phyloP scores from a whole-genome alignment of 768 basidiomycete species.

The Termitomyces sp. region DNA sequence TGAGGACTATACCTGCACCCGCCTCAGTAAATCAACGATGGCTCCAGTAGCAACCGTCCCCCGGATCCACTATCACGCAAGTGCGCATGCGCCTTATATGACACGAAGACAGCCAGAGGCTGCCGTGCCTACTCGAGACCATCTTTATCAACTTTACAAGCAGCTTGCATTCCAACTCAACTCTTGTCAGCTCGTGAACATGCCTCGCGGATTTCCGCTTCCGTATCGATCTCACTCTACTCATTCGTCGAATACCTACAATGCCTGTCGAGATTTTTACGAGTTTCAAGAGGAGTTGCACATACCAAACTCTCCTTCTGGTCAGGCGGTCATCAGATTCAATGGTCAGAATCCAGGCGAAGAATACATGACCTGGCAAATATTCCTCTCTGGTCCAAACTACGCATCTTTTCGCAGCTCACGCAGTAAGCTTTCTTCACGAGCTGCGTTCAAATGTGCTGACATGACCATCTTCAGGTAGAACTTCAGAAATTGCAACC shows the following conservation, averaged over 20 bases:
- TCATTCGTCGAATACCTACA: slow-evolving; percentile 17
- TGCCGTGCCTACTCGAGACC: slow-evolving; percentile 10
- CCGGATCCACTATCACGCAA: slow-evolving; percentile 1
- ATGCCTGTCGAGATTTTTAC: slow-evolving; percentile 28
- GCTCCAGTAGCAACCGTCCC: slow-evolving; percentile 5
- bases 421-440: slow-evolving; percentile 19
- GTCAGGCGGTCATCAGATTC: slow-evolving; percentile 25
- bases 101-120: slow-evolving; percentile 3
- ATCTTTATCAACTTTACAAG: slow-evolving; percentile 15
- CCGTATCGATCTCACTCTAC: slow-evolving; percentile 14
- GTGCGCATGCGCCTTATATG: slow-evolving; percentile 3
- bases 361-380: slow-evolving; percentile 29
- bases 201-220: slow-evolving; percentile 36
- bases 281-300: slow-evolving; percentile 30
- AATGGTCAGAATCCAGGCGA: slow-evolving; percentile 12
- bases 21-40: slow-evolving; percentile 1
- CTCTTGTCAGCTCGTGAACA: slow-evolving; percentile 23
- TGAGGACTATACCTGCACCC: neutral
- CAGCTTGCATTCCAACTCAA: slow-evolving; percentile 29
- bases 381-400: slow-evolving; percentile 22
- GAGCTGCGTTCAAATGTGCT: neutral
- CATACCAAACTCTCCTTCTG: slow-evolving; percentile 15
- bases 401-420: slow-evolving; percentile 16
- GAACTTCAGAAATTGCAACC: slow-evolving; percentile 25
- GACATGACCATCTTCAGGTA: slow-evolving; percentile 14